Conservation (phyloP, 345 rosid species). For the Conringia planisiliqua region DNA sequence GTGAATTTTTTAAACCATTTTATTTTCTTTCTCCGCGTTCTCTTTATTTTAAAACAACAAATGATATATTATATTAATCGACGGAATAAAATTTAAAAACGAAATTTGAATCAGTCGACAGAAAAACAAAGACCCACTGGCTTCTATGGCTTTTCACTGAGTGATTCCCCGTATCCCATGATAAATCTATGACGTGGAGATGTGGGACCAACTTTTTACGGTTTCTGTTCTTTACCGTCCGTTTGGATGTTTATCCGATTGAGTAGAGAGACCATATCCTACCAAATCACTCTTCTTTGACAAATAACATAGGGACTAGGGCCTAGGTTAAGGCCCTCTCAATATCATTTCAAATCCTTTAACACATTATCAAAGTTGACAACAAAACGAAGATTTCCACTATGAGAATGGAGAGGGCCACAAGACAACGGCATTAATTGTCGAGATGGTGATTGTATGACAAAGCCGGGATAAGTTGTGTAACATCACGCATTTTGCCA, state of each 20-base stretch:
- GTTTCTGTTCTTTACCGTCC: neutral
- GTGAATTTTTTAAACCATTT: neutral
- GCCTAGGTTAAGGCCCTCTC: too few species aligned
- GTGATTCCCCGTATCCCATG: slow-evolving; percentile 7
- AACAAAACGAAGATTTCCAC: too few species aligned
- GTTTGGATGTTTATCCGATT: neutral
- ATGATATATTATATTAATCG: too few species aligned
- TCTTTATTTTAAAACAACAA: neutral
- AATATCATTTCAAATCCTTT: too few species aligned
- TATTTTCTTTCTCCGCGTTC: neutral
- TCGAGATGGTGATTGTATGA: neutral
- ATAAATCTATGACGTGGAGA: neutral
- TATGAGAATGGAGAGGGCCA: too few species aligned
- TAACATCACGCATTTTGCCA: neutral
- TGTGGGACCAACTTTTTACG: slow-evolving; percentile 3
- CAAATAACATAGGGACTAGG: too few species aligned
- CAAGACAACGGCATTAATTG: neutral
- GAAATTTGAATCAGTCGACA: slow-evolving; percentile 5
- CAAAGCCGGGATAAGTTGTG: too few species aligned
- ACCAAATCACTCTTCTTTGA: too few species aligned
- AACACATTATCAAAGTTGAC: neutral
- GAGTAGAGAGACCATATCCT: neutral
- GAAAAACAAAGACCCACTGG: slow-evolving; percentile 1
- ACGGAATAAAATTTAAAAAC: too few species aligned
- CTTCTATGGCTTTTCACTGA: neutral